Evolutionary conservation across 2,329 filamentous ascomycete species (phyloP).

Genomic region (Dactylellina haptotyla): DNA sequence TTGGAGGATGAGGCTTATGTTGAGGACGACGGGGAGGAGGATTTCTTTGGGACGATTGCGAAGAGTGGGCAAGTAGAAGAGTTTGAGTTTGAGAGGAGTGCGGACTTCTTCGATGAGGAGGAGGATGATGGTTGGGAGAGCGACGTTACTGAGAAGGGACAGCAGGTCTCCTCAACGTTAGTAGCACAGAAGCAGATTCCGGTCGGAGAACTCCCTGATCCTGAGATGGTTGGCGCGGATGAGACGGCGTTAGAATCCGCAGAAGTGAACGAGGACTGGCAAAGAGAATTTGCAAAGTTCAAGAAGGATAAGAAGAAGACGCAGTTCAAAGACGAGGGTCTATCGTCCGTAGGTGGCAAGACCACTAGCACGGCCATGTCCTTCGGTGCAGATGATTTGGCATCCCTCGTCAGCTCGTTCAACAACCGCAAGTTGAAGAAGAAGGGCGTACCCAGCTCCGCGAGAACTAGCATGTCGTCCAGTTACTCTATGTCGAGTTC

Average conservation of each 20-base stretch:
- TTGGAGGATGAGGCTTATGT: constrained; percentile 60
- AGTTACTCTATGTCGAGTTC: constrained; percentile 93
- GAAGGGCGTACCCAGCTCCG: constrained; percentile 72
- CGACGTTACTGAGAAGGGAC: constrained; percentile 84
- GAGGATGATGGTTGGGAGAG: constrained; percentile 93
- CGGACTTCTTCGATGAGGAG: constrained; percentile 71
- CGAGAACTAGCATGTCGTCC: constrained; percentile 80
- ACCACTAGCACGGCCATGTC: constrained; percentile 59
- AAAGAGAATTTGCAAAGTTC: constrained; percentile 92
- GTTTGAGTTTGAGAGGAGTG: constrained; percentile 78
- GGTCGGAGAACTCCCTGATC: constrained; percentile 60
- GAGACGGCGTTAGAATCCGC: constrained; percentile 68
- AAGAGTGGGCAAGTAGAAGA: constrained; percentile 58
- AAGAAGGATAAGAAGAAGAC: constrained; percentile 76
- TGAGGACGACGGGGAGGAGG: constrained; percentile 64
- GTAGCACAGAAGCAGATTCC: constrained; percentile 61
- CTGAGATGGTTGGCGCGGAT: constrained; percentile 62
- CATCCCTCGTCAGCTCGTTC: constrained; percentile 38
- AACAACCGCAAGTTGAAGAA: constrained; percentile 71
- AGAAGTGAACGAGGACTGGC: constrained; percentile 78
- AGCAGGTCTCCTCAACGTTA: constrained; percentile 66
- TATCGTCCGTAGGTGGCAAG: constrained; percentile 56
- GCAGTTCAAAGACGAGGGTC: constrained; percentile 28
- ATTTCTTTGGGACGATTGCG: constrained; percentile 77
- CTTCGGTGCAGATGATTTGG: constrained; percentile 71